Conservation (phyloP, 371 early-diverging fungal genomes). For the Mucor sp. region DNA sequence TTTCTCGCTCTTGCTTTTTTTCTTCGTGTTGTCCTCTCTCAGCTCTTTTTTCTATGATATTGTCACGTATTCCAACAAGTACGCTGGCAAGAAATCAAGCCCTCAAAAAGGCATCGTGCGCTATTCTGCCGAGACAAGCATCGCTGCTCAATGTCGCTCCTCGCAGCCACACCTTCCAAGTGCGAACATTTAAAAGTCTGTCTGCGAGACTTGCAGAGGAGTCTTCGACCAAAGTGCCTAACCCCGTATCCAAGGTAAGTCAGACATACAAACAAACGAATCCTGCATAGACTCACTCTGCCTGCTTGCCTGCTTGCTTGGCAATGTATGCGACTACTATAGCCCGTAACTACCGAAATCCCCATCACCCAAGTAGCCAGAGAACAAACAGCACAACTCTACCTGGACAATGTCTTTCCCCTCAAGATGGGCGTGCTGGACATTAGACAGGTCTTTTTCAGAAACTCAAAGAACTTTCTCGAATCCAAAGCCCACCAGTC, state of each 20-base stretch:
- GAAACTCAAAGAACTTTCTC: conserved; percentile 33
- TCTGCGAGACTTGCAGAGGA: conserved; percentile 4
- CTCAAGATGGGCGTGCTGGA: conserved; percentile 40
- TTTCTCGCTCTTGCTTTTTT: background rate
- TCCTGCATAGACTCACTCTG: background rate
- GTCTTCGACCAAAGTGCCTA: background rate
- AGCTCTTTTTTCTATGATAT: background rate
- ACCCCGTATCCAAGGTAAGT: conserved; percentile 5
- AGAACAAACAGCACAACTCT: conserved; percentile 42
- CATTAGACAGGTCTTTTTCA: conserved; percentile 44
- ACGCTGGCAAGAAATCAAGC: background rate
- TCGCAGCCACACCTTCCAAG: background rate
- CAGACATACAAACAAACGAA: too few species aligned
- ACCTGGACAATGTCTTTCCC: conserved; percentile 51
- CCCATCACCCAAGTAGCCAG: background rate
- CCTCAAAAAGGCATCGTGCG: background rate
- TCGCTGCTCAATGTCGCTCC: background rate
- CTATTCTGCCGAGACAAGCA: conserved; percentile 3
- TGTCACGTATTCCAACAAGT: conserved; percentile 5
- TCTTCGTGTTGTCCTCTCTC: too few species aligned
- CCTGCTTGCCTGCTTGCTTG: too few species aligned
- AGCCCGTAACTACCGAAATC: background rate
- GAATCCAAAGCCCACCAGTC: conserved; percentile 31
- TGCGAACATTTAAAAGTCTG: conserved; percentile 5
- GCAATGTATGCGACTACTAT: too few species aligned